Conservation (phyloP, 257 asterid genomes). For the Jaltomata sinuosa region DNA sequence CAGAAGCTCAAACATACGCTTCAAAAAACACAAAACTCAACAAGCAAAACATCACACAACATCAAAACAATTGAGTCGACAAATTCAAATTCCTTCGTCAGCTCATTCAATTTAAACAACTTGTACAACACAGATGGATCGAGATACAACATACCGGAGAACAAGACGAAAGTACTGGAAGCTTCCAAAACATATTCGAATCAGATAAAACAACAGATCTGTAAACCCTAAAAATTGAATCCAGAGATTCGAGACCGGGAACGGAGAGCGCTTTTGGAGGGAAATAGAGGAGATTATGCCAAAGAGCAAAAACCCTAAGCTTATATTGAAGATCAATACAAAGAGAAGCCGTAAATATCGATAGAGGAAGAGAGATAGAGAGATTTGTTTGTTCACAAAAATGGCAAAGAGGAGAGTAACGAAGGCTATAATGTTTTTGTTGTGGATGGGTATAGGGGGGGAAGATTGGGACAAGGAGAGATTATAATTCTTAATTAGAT, state of each 20-base stretch:
- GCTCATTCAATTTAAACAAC: no score
- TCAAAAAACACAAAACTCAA: no score
- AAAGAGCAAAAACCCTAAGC: constrained; percentile 34
- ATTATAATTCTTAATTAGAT: no score
- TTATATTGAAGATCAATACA: constrained; percentile 21
- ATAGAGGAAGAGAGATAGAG: neutral
- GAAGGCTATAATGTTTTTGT: neutral
- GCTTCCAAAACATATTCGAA: constrained; percentile 87
- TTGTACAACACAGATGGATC: no score
- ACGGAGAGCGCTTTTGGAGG: neutral
- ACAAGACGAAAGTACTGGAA: constrained; percentile 72
- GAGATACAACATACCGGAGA: constrained; percentile 98
- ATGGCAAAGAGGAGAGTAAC: neutral
- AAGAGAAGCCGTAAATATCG: constrained; percentile 24
- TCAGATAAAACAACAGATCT: constrained; percentile 32
- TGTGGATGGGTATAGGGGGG: neutral
- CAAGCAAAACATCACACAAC: neutral
- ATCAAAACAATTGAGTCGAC: no score
- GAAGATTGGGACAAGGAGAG: neutral
- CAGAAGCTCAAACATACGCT: no score
- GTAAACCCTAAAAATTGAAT: constrained; percentile 30
- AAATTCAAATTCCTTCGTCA: no score
- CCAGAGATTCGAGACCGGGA: constrained; percentile 14
- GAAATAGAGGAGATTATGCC: neutral
- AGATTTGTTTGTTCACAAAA: neutral